Percentiles rank a stretch among this genome's conserved stretches.
phyloP scores from a whole-genome alignment of 2,329 filamentous ascomycete genomes.

The Tolypocladium inflatum region DNA sequence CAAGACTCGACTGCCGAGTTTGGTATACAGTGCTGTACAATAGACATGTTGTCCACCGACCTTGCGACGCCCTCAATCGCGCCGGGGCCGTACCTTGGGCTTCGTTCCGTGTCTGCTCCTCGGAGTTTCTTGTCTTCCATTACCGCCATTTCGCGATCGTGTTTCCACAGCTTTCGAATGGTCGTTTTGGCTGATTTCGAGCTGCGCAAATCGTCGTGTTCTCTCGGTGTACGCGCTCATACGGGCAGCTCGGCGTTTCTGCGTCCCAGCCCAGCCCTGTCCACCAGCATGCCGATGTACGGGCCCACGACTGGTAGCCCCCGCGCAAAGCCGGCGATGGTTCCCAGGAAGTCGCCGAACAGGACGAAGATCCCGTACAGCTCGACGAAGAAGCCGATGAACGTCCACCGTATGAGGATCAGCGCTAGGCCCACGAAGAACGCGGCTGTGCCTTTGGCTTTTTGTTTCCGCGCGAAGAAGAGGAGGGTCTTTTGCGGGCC shows the following conservation, averaged over 20 bases:
- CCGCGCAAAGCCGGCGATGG: slow-evolving; percentile 78
- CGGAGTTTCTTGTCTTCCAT: background rate
- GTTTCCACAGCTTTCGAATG: background rate
- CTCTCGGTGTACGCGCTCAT: slow-evolving; percentile 26
- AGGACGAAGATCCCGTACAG: slow-evolving; percentile 86
- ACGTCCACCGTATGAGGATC: slow-evolving; percentile 83
- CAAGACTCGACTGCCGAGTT: background rate
- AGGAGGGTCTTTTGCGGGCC: slow-evolving; percentile 80
- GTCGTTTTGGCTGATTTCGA: background rate
- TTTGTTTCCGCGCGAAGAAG: slow-evolving; percentile 92
- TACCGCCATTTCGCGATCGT: background rate
- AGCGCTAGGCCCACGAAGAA: slow-evolving; percentile 77
- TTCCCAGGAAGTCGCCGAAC: slow-evolving; percentile 94
- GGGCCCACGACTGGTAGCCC: slow-evolving; percentile 80
- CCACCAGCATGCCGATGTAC: slow-evolving; percentile 67
- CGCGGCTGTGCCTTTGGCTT: slow-evolving; percentile 81
- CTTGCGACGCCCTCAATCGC: background rate
- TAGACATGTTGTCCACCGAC: background rate
- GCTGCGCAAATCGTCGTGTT: background rate
- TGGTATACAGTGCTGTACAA: background rate
- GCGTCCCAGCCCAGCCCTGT: slow-evolving; percentile 58
- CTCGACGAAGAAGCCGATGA: slow-evolving; percentile 85
- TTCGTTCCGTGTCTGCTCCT: background rate
- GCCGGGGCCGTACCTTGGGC: background rate
- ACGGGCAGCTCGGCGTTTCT: slow-evolving; percentile 73